These are phyloP conservation scores for Penicillium crystallinum DNA, from an alignment of 495 filamentous ascomycete species.

Conservation along the genomic window DNA sequence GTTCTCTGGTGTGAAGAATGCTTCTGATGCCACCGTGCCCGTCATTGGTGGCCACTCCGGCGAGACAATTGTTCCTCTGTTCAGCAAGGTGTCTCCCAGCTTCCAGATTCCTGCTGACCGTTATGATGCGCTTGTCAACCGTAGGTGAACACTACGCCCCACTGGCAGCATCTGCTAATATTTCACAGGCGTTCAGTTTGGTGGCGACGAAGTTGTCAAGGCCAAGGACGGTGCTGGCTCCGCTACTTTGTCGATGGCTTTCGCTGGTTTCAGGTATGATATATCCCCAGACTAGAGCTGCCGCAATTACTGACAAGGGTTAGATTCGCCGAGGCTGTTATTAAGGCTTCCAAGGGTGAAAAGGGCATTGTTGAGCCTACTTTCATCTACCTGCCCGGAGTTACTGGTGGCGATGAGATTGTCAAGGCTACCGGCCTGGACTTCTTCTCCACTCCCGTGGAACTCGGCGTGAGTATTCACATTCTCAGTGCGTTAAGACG, in stretches of 20 bases:
- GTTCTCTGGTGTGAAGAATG: constrained; percentile 74
- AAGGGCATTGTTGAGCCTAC: constrained; percentile 90
- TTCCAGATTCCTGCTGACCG: constrained; percentile 82
- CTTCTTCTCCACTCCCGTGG: constrained; percentile 92
- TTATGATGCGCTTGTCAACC: constrained; percentile 79
- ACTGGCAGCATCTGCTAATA: constrained; percentile 5
- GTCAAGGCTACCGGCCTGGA: constrained; percentile 75
- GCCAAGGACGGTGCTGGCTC: constrained; percentile 95
- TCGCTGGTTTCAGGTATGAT: constrained; percentile 82
- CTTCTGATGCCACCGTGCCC: constrained; percentile 74
- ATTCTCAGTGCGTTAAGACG: background rate
- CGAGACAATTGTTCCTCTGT: constrained; percentile 95
- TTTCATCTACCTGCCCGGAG: constrained; percentile 88
- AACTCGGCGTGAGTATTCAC: constrained; percentile 74
- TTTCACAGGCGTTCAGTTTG: constrained; percentile 77
- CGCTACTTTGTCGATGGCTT: constrained; percentile 96
- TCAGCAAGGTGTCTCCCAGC: constrained; percentile 78
- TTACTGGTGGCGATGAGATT: constrained; percentile 81
- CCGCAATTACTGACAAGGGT: constrained; percentile 21
- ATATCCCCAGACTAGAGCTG: background rate
- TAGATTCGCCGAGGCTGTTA: constrained; percentile 87
- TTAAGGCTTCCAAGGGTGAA: constrained; percentile 83
- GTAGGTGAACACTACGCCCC: constrained; percentile 39
- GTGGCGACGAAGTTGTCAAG: constrained; percentile 97
- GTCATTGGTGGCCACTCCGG: constrained; percentile 97